Conservation (phyloP, 2,329 filamentous ascomycete genomes). For the Trichophyton mentagrophytes region DNA sequence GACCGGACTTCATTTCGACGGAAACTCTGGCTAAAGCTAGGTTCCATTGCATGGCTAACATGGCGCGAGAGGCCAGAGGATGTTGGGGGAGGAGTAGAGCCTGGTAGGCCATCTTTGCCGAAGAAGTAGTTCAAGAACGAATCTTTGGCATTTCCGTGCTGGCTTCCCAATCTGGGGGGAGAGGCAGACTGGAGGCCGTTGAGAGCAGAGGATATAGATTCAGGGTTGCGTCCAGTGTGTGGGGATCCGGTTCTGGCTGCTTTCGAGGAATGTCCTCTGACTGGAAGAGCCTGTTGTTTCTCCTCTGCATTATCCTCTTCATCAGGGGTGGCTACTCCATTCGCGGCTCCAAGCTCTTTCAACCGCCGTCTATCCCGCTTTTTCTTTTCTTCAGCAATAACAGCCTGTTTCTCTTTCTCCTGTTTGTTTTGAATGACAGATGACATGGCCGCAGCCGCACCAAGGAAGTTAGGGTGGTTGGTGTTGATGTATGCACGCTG, state of each 20-base stretch:
- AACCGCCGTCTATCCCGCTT: conserved; percentile 69
- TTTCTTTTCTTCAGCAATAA: conserved; percentile 71
- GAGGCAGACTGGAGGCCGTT: conserved; percentile 49
- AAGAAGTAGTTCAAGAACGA: conserved; percentile 99
- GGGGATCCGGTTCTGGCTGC: conserved; percentile 70
- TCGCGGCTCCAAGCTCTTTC: conserved; percentile 67
- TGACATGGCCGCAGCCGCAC: conserved; percentile 92
- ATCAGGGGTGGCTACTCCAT: conserved; percentile 57
- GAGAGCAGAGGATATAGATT: conserved; percentile 55
- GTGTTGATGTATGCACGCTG: conserved; percentile 99
- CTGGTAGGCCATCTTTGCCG: conserved; percentile 68
- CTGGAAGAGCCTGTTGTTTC: conserved; percentile 38
- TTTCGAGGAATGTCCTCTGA: conserved; percentile 50
- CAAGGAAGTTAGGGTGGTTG: conserved; percentile 96
- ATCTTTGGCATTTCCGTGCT: conserved; percentile 57
- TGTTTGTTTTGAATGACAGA: conserved; percentile 91
- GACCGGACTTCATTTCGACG: conserved; percentile 47
- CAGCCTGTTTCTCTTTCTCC: conserved; percentile 73
- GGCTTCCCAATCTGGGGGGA: conserved; percentile 51
- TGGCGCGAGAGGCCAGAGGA: conserved; percentile 43
- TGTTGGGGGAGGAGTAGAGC: conserved; percentile 31
- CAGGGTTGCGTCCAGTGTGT: conserved; percentile 47
- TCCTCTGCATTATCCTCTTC: conserved; percentile 40
- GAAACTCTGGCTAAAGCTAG: conserved; percentile 72
- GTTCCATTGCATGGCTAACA: conserved; percentile 65